Evolutionary conservation across 1,284 basidiomycete species (phyloP).

Genomic region (Moniliophthora roreri): DNA sequence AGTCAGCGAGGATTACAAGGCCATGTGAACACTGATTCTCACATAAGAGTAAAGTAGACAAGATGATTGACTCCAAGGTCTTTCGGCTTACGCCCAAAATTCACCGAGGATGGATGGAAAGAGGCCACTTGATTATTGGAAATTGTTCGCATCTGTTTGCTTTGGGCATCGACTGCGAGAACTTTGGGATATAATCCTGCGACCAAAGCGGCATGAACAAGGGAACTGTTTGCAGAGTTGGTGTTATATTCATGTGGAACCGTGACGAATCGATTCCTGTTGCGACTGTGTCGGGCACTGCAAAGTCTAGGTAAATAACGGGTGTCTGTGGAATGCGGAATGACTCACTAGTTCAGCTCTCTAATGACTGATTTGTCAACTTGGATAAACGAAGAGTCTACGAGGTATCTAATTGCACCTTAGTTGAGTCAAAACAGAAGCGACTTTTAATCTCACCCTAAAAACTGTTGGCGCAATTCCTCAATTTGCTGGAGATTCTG

Average conservation of each 20-base stretch:
- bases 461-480: constrained; percentile 92
- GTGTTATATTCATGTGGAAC: constrained; percentile 74
- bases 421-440: constrained; percentile 8
- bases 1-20: constrained; percentile 9
- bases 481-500: constrained; percentile 96
- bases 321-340: constrained; percentile 1
- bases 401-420: constrained; percentile 56
- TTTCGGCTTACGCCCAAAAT: constrained; percentile 66
- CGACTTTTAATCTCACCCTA: constrained; percentile 52
- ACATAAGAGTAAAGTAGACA: constrained; percentile 91
- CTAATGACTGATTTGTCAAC: constrained; percentile 67
- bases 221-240: constrained; percentile 62
- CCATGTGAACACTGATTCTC: constrained; percentile 24
- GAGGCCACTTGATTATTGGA: constrained; percentile 82
- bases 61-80: constrained; percentile 80
- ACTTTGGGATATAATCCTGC: constrained; percentile 95
- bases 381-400: constrained; percentile 86
- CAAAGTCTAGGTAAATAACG: background rate
- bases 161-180: constrained; percentile 63
- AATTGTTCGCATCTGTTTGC: constrained; percentile 73
- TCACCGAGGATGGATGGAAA: constrained; percentile 95
- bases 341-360: constrained; percentile 68
- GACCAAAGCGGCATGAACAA: constrained; percentile 83
- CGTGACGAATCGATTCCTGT: constrained; percentile 73
- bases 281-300: constrained; percentile 77